Evolutionary conservation across 306 rosid species (phyloP), one percentile per base, ranked within the genome.

Genomic region (Mimosa pudica): DNA sequence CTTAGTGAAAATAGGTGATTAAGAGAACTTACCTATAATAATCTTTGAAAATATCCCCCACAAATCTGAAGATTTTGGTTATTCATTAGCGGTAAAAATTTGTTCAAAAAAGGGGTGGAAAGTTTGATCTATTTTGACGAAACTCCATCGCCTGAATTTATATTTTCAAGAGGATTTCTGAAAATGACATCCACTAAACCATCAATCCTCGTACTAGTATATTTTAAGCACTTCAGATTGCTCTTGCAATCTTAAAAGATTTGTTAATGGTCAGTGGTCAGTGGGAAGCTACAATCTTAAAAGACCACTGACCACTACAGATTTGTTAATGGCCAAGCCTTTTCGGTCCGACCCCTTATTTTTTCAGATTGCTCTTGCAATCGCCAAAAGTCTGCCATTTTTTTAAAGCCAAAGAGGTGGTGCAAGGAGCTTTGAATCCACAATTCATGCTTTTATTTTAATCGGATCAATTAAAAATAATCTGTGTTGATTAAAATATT

Each of bases 191-290:
- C 46, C 63, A 33, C 8, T 32, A 36, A 8, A 35, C 45, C 14
- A 6, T 7, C 62, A 51, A 32, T 32, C 76, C 76, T 71, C 76
- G 63, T 49, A 71, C 62, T 4, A 33, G 42, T 47, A 20, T 48
- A 11, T 71, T 71, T 49, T 20, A 57, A 57, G 11, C 33, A 20
- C 38, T 46, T 8, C n/a, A n/a, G n/a, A n/a, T n/a, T n/a, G n/a
- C n/a, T n/a, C n/a, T n/a, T n/a, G n/a, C n/a, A n/a, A n/a, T n/a
- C n/a, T n/a, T n/a, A n/a, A n/a, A n/a, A n/a, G n/a, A n/a, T n/a
- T n/a, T n/a, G n/a, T n/a, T n/a, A n/a, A n/a, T n/a, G n/a, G n/a
- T n/a, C n/a, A n/a, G n/a, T n/a, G n/a, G n/a, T n/a, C n/a, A n/a
- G n/a, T 20, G 18, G 55, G 11, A 45, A 44, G 74, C 57, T 18